Base-by-base conservation (phyloP, 75 land plant genomes). In the Pinus taeda region DNA sequence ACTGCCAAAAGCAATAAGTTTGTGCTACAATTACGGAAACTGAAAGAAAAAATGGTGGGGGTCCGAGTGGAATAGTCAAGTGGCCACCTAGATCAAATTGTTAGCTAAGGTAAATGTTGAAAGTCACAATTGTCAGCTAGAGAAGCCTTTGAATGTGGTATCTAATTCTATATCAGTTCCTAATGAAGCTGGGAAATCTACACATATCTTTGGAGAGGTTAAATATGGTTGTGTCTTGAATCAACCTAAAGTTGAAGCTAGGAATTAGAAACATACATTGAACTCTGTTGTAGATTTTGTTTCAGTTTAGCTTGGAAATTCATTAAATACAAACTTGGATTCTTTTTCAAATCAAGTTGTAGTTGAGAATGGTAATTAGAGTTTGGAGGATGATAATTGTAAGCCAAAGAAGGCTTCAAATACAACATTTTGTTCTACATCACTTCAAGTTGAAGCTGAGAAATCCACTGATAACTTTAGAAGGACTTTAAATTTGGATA, bases 181-280 rank as follows among this genome's bases (percentile, higher is more conserved):
- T 59, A 21, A 30, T 24, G 73, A 74, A 53, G 69, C 39, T 14
- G 37, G 20, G 57, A 63, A 57, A 60, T 21, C 20, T 0, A 26
- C 69, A 58, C 62, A 78, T 65, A 22, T 64, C 33, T 57, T 21
- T 62, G 85, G 24, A 45, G n/a, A 63, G 13, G 7, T 37, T 60
- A 57, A 58, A 42, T 36, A 74, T 61, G 62, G 37, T 60, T n/a
- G 67, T 60, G 64, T 75, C 37, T 20, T 14, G 33, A 76, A 82
- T 56, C 53, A 83, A 29, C 87, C 80, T 22, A 86, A 84, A 75
- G 87, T 85, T 59, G 84, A 77, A 8, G 85, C 77, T 57, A 74
- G 78, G 63, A 83, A 75, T 49, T 24, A 11, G 0, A 71, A 78
- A 33, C 57, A 8, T 45, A 45, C 49, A 69, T 69, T 22, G 39